Percentiles rank a stretch among this genome's conserved stretches.
Evolutionary conservation across 768 basidiomycete genomes (phyloP).

Genomic region (Lactifluus hygrophoroides): DNA sequence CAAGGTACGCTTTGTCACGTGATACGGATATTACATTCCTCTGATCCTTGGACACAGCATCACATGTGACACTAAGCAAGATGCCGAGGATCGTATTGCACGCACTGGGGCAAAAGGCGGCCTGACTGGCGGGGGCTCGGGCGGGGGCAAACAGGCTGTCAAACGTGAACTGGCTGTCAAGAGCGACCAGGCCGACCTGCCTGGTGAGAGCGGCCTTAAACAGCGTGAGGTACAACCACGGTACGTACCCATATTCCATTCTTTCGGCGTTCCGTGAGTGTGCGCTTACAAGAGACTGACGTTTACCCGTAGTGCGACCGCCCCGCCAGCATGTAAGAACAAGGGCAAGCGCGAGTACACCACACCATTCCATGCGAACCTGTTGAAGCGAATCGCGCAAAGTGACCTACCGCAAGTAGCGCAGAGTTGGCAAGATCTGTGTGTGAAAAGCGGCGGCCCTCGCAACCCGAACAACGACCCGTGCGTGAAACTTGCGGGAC

Average conservation of each 20-base stretch:
- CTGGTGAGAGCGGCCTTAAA: conserved; percentile 15
- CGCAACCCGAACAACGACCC: conserved; percentile 33
- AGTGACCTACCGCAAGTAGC: conserved; percentile 32
- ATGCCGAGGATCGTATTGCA: conserved; percentile 22
- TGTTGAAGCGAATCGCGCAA: conserved; percentile 28
- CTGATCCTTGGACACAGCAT: conserved; percentile 15
- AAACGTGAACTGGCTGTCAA: too few relatives aligned
- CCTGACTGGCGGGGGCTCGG: too few relatives aligned
- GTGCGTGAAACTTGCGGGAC: conserved; percentile 36
- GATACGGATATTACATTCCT: background rate
- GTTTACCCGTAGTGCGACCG: background rate
- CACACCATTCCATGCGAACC: background rate
- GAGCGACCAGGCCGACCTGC: conserved; percentile 24
- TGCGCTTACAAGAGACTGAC: background rate
- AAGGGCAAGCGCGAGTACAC: conserved; percentile 15
- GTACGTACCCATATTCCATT: background rate
- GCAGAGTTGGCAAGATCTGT: conserved; percentile 38
- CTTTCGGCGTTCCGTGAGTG: background rate
- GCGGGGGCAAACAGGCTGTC: too few relatives aligned
- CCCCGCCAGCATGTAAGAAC: conserved; percentile 7
- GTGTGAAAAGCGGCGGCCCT: conserved; percentile 31
- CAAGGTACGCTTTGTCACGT: conserved; percentile 19
- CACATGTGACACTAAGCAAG: conserved; percentile 23
- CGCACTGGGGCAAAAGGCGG: conserved; percentile 25
- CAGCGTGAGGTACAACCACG: background rate